Conservation (phyloP, 2,329 filamentous ascomycete genomes). For the Tolypocladium amazonense region DNA sequence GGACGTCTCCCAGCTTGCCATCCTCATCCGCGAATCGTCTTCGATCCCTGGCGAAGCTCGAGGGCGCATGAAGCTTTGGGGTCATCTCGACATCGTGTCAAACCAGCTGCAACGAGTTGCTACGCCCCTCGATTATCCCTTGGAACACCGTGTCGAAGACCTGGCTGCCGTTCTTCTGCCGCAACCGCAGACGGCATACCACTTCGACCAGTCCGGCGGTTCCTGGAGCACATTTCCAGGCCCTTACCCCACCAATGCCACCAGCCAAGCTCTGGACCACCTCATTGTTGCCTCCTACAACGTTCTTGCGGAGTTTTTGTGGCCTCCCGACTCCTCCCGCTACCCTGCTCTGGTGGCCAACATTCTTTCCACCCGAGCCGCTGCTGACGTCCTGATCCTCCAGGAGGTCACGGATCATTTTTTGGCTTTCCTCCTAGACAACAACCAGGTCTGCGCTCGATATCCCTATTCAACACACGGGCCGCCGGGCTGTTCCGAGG, state of each 20-base stretch:
- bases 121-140: not conserved
- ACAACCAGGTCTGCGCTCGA: conserved; percentile 29
- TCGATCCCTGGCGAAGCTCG: conserved; percentile 14
- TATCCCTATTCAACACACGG: conserved; percentile 50
- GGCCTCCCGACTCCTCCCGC: conserved; percentile 29
- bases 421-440: conserved; percentile 40
- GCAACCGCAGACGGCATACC: not conserved
- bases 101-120: not conserved
- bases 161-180: not conserved
- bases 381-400: conserved; percentile 39
- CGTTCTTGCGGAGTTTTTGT: conserved; percentile 38
- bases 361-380: conserved; percentile 29
- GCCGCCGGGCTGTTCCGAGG: conserved; percentile 30
- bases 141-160: not conserved
- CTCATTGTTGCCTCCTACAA: conserved; percentile 40
- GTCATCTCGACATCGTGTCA: conserved; percentile 28
- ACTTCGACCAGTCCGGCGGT: not conserved
- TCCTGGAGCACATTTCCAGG: not conserved
- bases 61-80: conserved; percentile 47
- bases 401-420: conserved; percentile 58
- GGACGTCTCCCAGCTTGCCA: conserved; percentile 33
- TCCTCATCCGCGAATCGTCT: conserved; percentile 40
- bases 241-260: not conserved
- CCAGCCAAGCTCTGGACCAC: not conserved
- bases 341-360: conserved; percentile 32